Conservation (phyloP, 1,139 yeast species). For the Casaregolazyma suthepensis region DNA sequence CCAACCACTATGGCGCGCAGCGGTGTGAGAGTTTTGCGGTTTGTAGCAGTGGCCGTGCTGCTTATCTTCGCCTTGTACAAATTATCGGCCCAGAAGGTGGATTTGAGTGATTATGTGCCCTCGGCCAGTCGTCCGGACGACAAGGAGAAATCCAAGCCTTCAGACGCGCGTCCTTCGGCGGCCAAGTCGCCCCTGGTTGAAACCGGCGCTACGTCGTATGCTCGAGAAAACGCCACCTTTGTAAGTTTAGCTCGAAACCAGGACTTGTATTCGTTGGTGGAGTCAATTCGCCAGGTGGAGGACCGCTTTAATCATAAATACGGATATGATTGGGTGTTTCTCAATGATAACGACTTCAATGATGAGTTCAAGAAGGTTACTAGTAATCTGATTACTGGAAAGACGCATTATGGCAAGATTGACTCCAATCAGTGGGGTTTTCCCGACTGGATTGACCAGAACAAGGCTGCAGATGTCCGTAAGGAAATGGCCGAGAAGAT, state of each 20-base stretch:
- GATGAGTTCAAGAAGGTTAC: slow-evolving; percentile 46
- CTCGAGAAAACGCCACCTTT: slow-evolving; percentile 54
- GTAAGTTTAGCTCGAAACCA: slow-evolving; percentile 67
- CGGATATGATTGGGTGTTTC: slow-evolving; percentile 74
- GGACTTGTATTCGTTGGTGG: slow-evolving; percentile 54
- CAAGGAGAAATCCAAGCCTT: neutral
- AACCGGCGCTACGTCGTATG: slow-evolving; percentile 6
- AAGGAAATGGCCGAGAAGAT: slow-evolving; percentile 41
- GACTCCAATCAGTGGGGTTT: slow-evolving; percentile 72
- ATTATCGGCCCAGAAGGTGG: slow-evolving; percentile 27
- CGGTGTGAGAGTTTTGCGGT: slow-evolving; percentile 33
- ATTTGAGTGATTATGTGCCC: slow-evolving; percentile 23
- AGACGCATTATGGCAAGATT: slow-evolving; percentile 56
- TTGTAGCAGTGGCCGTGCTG: slow-evolving; percentile 33
- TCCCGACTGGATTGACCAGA: slow-evolving; percentile 62
- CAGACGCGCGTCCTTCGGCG: neutral
- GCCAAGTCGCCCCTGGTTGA: neutral
- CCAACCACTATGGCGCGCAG: slow-evolving; percentile 29
- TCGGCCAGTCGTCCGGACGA: slow-evolving; percentile 1
- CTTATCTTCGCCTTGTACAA: slow-evolving; percentile 35
- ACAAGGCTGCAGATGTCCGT: slow-evolving; percentile 52
- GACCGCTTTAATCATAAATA: slow-evolving; percentile 61
- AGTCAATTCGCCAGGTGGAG: slow-evolving; percentile 60
- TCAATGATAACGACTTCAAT: slow-evolving; percentile 58
- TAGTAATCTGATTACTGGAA: slow-evolving; percentile 50